Evolutionary conservation across 2,329 filamentous ascomycete species (phyloP), one percentile per base, ranked within the genome.

Genomic region (Cercospora berteroae): DNA sequence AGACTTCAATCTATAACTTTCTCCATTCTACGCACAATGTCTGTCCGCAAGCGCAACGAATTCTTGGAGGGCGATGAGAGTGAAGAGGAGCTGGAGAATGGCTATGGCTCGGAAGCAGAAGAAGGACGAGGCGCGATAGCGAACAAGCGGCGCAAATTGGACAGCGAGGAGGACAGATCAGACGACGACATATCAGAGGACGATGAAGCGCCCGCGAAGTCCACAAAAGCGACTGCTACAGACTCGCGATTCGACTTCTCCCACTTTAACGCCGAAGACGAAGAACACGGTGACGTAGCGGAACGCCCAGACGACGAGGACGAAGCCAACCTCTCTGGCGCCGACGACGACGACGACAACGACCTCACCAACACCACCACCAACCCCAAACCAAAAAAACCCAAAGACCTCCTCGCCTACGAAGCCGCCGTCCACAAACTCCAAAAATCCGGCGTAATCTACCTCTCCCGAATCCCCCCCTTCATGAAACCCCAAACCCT

Each of bases 401-500:
- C 72, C 18, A 79, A 90, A 67, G 83, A 85, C 50, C 88, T 89
- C 77, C 89, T 90, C 80, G 90, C 91, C 76, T 85, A 91, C 59
- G 85, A 90, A 44, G 83, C 84, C 5, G 86, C 88, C 10, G 86
- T 88, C 69, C 85, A 85, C 39, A 88, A 88, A 23, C 84, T 90
- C 67, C 88, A 87, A 73, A 90, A 89, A 77, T 93, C 91, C 0
- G 92, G 92, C 70, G 90, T 96, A 12, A 84, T 95, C 68, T 96
- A 95, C 80, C 84, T 96, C 69, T 94, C 91, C 4, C 88, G 92
- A 67, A 87, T 95, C 70, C 92, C 93, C 4, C 93, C 93, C 0
- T 96, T 94, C 79, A 95, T 96, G 91, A 94, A 93, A 75, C 91
- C 92, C 6, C 82, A 84, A 61, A 94, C 94, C 76, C 83, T 95